Conservation (phyloP, 306 rosid species). For the Trifolium pratense region DNA sequence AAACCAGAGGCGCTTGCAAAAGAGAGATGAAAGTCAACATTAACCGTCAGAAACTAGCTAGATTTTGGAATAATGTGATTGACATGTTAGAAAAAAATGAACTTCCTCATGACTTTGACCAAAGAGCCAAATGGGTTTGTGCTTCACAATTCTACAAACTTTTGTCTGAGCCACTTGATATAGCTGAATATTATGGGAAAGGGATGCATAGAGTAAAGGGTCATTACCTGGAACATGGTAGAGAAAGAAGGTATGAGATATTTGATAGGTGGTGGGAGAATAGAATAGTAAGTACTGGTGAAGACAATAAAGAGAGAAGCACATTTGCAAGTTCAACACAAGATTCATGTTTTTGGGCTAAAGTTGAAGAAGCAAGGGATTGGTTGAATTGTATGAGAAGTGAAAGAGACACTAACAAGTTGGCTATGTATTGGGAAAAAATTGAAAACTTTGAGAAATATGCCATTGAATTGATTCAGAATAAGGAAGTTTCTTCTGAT, state of each 20-base stretch:
- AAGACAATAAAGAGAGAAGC: conserved; percentile 55
- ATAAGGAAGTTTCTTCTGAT: conserved; percentile 75
- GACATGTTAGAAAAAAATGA: conserved; percentile 62
- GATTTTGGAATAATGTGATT: conserved; percentile 68
- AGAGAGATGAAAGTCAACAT: conserved; percentile 57
- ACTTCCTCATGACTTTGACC: conserved; percentile 67
- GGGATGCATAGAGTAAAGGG: conserved; percentile 59
- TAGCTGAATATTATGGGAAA: conserved; percentile 72
- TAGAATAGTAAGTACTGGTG: conserved; percentile 24
- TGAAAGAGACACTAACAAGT: conserved; percentile 53
- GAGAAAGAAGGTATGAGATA: conserved; percentile 72
- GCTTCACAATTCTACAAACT: conserved; percentile 70
- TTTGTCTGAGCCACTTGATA: conserved; percentile 85
- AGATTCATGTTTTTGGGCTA: conserved; percentile 96
- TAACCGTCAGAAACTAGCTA: conserved; percentile 66
- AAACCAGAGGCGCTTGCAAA: conserved; percentile 54
- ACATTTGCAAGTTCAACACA: conserved; percentile 77
- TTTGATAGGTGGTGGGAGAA: conserved; percentile 88
- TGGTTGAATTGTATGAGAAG: conserved; percentile 60
- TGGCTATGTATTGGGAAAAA: conserved; percentile 49
- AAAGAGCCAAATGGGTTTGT: conserved; percentile 64
- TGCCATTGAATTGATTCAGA: conserved; percentile 55
- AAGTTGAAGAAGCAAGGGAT: conserved; percentile 87
- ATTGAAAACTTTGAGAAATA: conserved; percentile 63
- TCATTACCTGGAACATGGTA: conserved; percentile 74